Evolutionary conservation across 495 filamentous ascomycete genomes (phyloP), one percentile per base, ranked within the genome.

Genomic region (Cercophora scortea): DNA sequence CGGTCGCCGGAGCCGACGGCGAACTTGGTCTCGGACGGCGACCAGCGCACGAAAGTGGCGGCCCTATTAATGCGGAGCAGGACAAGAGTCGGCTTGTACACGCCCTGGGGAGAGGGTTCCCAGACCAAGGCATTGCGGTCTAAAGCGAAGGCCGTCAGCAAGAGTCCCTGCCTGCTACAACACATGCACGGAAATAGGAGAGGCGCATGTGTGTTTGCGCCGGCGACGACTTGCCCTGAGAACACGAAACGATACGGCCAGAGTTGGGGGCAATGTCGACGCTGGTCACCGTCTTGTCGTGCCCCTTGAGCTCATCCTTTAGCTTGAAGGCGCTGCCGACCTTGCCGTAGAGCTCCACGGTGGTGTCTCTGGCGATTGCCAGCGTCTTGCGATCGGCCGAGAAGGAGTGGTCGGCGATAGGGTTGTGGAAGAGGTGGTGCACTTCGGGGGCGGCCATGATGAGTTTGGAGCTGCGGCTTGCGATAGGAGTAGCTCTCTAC

Each of bases 401-500:
- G 79, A 97, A 98, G 18, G 93, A 95, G 71, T 98, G 93, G 73
- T 98, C 93, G 40, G 91, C 87, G 62, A 98, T 96, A 57, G 92
- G 89, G 55, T 87, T 82, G 71, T 98, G 90, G 73, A 97, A 97
- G 50, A 98, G 88, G 64, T 96, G 93, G 70, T 98, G 89, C 47
- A 92, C 86, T 73, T 97, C 89, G 52, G 92, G 88, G 53, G 84
- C 60, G 43, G 87, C 77, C 92, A 96, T 97, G 9, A 19, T 69
- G 60, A 53, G 2, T 9, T 32, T 45, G 43, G 45, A 76, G 44
- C 38, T 12, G 42, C 33, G 42, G 16, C 6, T 17, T 32, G 69
- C 70, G 88, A 88, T 92, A 96, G 93, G 93, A 98, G 92, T 82
- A 87, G 81, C 91, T 95, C 94, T 98, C 93, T 85, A 98, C 93